phyloP scores from a whole-genome alignment of 768 basidiomycete genomes.

The Macrolepiota dolichaula region DNA sequence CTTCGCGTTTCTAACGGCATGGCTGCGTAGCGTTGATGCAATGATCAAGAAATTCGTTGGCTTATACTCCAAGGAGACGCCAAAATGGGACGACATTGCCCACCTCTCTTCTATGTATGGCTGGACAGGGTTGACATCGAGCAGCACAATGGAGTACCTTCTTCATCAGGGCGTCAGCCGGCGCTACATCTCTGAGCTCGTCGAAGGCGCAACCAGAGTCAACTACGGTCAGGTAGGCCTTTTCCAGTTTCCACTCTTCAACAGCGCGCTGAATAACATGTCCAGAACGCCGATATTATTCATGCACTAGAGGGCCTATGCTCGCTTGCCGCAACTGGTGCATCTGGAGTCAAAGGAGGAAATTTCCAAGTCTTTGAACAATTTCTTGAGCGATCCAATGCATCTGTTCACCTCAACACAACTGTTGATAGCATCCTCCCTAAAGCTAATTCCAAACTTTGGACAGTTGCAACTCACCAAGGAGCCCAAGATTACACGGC shows the following conservation, averaged over 20 bases:
- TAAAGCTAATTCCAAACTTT: slow-evolving; percentile 35
- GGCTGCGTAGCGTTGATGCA: slow-evolving; percentile 45
- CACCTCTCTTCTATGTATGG: slow-evolving; percentile 50
- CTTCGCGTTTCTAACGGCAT: background rate
- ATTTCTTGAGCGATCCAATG: slow-evolving; percentile 69
- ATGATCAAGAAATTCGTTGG: slow-evolving; percentile 50
- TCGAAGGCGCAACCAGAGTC: slow-evolving; percentile 78
- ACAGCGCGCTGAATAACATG: background rate
- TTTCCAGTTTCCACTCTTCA: background rate
- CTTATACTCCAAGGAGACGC: slow-evolving; percentile 53
- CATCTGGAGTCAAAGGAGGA: slow-evolving; percentile 67
- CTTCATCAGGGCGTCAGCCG: slow-evolving; percentile 48
- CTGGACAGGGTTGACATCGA: slow-evolving; percentile 46
- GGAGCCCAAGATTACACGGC: slow-evolving; percentile 58
- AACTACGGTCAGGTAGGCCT: slow-evolving; percentile 73
- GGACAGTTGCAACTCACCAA: slow-evolving; percentile 48
- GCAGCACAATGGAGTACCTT: slow-evolving; percentile 58
- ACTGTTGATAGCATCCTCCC: slow-evolving; percentile 53
- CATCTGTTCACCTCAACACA: slow-evolving; percentile 69
- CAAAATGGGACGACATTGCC: slow-evolving; percentile 61
- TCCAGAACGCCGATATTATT: slow-evolving; percentile 62
- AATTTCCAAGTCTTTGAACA: slow-evolving; percentile 84
- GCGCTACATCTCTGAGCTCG: slow-evolving; percentile 65
- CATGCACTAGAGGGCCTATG: slow-evolving; percentile 74
- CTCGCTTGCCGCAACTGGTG: slow-evolving; percentile 71